Evolutionary conservation across 768 basidiomycete species (phyloP).

Genomic region (Leccinum uliginosum): DNA sequence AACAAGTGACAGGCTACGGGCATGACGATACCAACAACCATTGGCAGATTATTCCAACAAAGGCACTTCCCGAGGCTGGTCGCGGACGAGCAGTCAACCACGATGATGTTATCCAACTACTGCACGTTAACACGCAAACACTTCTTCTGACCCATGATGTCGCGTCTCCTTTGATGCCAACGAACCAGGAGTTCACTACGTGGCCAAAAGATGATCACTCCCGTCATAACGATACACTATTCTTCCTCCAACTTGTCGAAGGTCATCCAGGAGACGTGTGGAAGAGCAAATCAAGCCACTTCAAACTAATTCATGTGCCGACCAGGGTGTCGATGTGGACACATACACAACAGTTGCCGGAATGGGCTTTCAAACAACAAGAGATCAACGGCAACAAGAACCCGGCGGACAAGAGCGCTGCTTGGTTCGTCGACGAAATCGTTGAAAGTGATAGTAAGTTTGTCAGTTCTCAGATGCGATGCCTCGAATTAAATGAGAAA

Average conservation of each 20-base stretch:
- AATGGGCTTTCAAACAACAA: slow-evolving; percentile 97
- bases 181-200: slow-evolving; percentile 98
- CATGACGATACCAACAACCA: slow-evolving; percentile 93
- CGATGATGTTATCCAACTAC: slow-evolving; percentile 81
- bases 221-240: slow-evolving; percentile 85
- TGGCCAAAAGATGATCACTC: slow-evolving; percentile 74
- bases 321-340: slow-evolving; percentile 97
- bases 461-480: background rate
- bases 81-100: slow-evolving; percentile 90
- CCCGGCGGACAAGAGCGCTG: slow-evolving; percentile 70
- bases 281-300: slow-evolving; percentile 93
- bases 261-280: slow-evolving; percentile 75
- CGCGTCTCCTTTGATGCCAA: slow-evolving; percentile 93
- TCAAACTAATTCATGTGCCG: slow-evolving; percentile 82
- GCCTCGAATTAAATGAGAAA: slow-evolving; percentile 30
- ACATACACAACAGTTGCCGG: slow-evolving; percentile 76
- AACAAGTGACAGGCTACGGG: slow-evolving; percentile 94
- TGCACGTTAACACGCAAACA: slow-evolving; percentile 82
- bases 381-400: slow-evolving; percentile 99
- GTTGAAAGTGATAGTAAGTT: slow-evolving; percentile 65
- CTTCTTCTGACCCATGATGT: slow-evolving; percentile 94
- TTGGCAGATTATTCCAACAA: slow-evolving; percentile 95
- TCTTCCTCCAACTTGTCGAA: slow-evolving; percentile 70
- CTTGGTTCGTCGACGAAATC: slow-evolving; percentile 88
- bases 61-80: slow-evolving; percentile 89